Evolutionary conservation across 371 early-diverging fungal species (phyloP), one percentile per base, ranked within the genome.

Genomic region (Neoconidiobolus thromboides): DNA sequence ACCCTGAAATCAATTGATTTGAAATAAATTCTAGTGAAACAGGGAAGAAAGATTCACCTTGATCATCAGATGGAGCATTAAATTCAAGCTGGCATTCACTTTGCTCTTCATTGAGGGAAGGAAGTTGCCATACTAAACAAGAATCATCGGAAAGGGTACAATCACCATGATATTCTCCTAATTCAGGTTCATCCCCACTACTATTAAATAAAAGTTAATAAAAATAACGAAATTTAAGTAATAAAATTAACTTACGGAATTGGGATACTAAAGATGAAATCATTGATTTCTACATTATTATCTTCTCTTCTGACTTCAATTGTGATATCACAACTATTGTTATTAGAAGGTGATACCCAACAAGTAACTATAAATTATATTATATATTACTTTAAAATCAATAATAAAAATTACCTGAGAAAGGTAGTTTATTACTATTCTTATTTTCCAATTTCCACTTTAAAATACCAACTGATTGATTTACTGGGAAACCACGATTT

Each of bases 341-440:
- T 79, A 52, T 85, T 92, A 39, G 85, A 75, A 39, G 91, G 91
- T 40, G 93, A 86, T 12, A 96, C 94, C 97, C 97, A 96, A 77
- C 95, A 95, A 70, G 86, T 95, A 69, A 92, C 85, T 85, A 71
- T 36, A 15, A 48, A 48, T 41, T 55, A 48, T 5, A 44, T n/a
- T 0, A 40, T 40, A 3, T 14, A 48, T 48, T 36, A 1, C 2
- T 10, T 26, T 12, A 57, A 15, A 49, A 55, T 0, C 4, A 41
- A 55, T 12, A 36, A 53, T 2, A 12, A 39, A 15, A 60, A 73
- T 62, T 76, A 87, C 87, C 83, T 44, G 86, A 77, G 5, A 96
- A 76, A 40, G 97, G 97, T 43, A 92, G 74, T 15, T 71, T 71
- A 37, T 77, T 81, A 54, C 93, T 93, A 65, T 89, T 88, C 64